Conservation (phyloP, 345 rosid genomes). For the Rubroshorea leprosula region DNA sequence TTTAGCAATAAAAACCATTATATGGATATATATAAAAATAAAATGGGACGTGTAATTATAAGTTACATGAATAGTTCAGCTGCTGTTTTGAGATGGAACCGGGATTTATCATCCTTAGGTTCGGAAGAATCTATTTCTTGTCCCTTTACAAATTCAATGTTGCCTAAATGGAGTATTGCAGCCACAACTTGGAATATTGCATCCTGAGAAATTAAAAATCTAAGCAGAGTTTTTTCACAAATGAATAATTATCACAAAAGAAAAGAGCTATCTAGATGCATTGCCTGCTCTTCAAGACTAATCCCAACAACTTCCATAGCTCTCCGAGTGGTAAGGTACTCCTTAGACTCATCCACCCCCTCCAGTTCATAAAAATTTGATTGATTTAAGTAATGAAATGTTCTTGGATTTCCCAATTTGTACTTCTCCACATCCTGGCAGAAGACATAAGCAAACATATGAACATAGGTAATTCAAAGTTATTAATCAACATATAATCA, state of each 20-base stretch:
- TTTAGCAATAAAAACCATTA: neutral
- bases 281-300: conserved; percentile 53
- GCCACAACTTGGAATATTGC: conserved; percentile 89
- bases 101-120: conserved; percentile 83
- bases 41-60: conserved; percentile 7
- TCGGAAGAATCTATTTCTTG: conserved; percentile 73
- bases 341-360: conserved; percentile 58
- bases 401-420: conserved; percentile 59
- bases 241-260: neutral
- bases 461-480: neutral
- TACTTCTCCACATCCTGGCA: conserved; percentile 53
- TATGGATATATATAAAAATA: conserved; percentile 11
- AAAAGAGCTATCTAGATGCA: neutral
- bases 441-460: conserved; percentile 2
- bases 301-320: conserved; percentile 70
- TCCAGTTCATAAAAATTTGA: conserved; percentile 52
- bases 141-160: conserved; percentile 77
- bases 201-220: conserved; percentile 43
- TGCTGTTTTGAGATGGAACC: conserved; percentile 67
- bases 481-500: neutral
- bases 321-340: conserved; percentile 61
- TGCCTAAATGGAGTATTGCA: conserved; percentile 96
- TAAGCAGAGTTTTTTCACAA: conserved; percentile 19
- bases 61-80: conserved; percentile 85
- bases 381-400: conserved; percentile 60